Evolutionary conservation across 371 early-diverging fungal genomes (phyloP), one percentile per base, ranked within the genome.

Genomic region (Funneliformis caledonium): DNA sequence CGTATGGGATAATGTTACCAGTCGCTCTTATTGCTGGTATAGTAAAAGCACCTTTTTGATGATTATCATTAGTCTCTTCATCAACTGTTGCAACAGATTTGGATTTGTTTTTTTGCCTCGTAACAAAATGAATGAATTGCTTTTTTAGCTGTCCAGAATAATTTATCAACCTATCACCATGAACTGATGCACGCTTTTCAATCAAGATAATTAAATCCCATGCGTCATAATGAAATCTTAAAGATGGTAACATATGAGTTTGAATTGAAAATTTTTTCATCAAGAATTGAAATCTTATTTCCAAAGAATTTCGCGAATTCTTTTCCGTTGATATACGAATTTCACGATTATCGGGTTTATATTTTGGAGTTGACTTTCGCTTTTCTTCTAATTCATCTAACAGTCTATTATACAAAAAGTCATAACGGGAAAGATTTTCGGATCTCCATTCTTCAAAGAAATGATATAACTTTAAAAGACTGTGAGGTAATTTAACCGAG

Each of bases 361-460:
- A n/a, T 31, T 42, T 78, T 56, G 69, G 45, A n/a, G 70, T 68
- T 6, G 52, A 47, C 56, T 83, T 86, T 43, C 88, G 81, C 82
- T 91, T 89, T 22, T 89, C 90, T 82, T 92, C 93, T 90, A 89
- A 91, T 73, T 93, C 94, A 67, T 88, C 89, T 83, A 93, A 83
- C n/a, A 94, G 82, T 26, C 90, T 90, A 73, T 93, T 92, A 84
- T 92, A 90, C 83, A 93, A 85, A 82, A 93, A 93, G 78, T 92
- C 93, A 82, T 93, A 94, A 6, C 89, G 85, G 67, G 93, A 88
- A 45, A 93, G 88, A 82, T 93, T 91, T 70, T 94, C 94, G n/a
- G 92, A 89, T 11, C 92, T 87, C 94, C 95, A 95, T 62, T 92
- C 92, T 78, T 94, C 94, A 22, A 95, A 84, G 83, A 96, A 95